A percentile compares a stretch with the other conserved stretches of the same genome.
These are phyloP conservation scores for Lactuca saligna DNA, from an alignment of 129 eudicot genomes.

Conservation along the genomic window DNA sequence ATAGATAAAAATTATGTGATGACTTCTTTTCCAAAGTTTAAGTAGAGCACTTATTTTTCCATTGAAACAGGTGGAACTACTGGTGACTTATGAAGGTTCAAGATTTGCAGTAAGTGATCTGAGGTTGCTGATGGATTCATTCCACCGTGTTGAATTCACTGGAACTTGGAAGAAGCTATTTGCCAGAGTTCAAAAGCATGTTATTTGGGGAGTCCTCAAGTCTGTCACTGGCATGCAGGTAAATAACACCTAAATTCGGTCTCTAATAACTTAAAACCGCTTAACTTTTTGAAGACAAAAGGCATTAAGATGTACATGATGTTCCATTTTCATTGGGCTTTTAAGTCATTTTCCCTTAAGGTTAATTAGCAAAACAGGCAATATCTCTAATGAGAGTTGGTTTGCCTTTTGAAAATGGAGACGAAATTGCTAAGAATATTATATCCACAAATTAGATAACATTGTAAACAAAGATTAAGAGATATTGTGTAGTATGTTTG, in stretches of 20 bases:
- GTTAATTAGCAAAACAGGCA: too few relatives aligned
- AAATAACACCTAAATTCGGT: not conserved
- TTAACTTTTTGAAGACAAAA: not conserved
- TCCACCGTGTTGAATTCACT: constrained; percentile 78
- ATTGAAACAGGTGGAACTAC: constrained; percentile 67
- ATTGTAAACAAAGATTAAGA: too few relatives aligned
- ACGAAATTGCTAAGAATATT: not conserved
- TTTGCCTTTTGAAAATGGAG: too few relatives aligned
- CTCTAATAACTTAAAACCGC: constrained; percentile 2
- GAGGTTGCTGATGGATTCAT: constrained; percentile 88
- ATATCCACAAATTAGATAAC: not conserved
- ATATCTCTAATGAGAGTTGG: too few relatives aligned
- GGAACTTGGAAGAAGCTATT: constrained; percentile 95
- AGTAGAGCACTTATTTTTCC: not conserved
- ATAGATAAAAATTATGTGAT: not conserved
- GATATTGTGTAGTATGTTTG: not conserved
- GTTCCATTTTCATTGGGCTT: too few relatives aligned
- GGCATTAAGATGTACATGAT: too few relatives aligned
- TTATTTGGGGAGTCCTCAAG: constrained; percentile 94
- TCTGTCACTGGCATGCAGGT: constrained; percentile 99
- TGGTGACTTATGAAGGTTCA: constrained; percentile 89
- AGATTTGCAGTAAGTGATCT: constrained; percentile 93
- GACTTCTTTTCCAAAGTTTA: not conserved
- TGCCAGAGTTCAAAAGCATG: constrained; percentile 83
- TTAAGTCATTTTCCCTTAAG: too few relatives aligned